Evolutionary conservation across 1,284 basidiomycete species (phyloP).

Genomic region (Cutaneotrichosporon arboriforme): DNA sequence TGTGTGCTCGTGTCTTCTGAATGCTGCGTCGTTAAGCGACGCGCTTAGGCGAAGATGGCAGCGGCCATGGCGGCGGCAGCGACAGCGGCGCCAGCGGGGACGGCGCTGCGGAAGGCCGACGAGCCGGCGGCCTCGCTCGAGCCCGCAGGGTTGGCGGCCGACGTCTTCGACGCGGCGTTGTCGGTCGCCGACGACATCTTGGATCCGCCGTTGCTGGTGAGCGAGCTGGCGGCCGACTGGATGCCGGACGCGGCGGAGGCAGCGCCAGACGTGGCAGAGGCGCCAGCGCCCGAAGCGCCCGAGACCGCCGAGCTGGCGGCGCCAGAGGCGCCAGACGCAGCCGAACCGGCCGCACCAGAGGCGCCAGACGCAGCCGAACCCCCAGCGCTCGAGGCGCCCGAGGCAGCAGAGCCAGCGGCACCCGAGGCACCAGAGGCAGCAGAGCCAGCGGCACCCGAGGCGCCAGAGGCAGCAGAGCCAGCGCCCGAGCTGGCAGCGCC

Average conservation of each 20-base stretch:
- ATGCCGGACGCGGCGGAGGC: not conserved
- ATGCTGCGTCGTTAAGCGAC: not conserved
- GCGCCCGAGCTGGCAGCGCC: not conserved
- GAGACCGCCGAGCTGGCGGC: not conserved
- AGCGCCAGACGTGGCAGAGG: constrained; percentile 3
- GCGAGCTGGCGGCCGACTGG: constrained; percentile 1
- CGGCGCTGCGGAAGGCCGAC: not conserved
- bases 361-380: not conserved
- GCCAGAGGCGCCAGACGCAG: not conserved
- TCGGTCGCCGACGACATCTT: not conserved
- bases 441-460: not conserved
- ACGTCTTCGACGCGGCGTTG: too few relatives aligned
- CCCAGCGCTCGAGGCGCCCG: not conserved
- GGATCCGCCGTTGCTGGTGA: constrained; percentile 1
- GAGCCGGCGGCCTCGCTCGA: constrained; percentile 2
- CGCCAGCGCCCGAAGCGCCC: not conserved
- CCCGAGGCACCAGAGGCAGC: not conserved
- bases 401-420: constrained; percentile 1
- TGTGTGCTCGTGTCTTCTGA: not conserved
- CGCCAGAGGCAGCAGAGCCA: not conserved
- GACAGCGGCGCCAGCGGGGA: constrained; percentile 2
- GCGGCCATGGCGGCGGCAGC: constrained; percentile 9
- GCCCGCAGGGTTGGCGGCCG: constrained; percentile 1
- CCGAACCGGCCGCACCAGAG: not conserved
- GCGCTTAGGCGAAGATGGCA: constrained; percentile 14